phyloP scores from a whole-genome alignment of 805 yeast species.

The Teunomyces atbi region DNA sequence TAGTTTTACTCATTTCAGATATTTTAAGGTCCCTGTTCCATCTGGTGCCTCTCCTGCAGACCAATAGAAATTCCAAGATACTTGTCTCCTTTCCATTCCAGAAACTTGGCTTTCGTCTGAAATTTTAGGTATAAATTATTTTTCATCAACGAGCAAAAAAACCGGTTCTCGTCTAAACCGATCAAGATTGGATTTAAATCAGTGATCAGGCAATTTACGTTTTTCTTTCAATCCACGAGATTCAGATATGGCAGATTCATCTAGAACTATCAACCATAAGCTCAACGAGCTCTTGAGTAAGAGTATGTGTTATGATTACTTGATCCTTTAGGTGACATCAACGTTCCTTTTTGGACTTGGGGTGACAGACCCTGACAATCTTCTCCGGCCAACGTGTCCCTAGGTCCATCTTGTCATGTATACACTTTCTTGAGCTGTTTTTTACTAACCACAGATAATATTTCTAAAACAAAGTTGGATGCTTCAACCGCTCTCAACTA shows the following conservation, averaged over 20 bases:
- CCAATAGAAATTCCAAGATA: not conserved
- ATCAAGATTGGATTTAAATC: not conserved
- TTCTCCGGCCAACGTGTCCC: not conserved
- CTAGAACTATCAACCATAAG: conserved; percentile 43
- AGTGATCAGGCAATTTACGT: conserved; percentile 1
- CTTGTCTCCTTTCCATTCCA: not conserved
- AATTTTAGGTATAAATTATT: conserved; percentile 1
- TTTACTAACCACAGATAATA: conserved; percentile 20
- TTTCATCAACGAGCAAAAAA: not conserved
- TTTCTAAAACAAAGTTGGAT: conserved; percentile 31
- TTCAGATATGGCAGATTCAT: conserved; percentile 34
- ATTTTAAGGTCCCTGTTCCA: not conserved
- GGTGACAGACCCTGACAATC: not conserved
- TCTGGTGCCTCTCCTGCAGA: not conserved
- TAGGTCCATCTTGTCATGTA: not conserved
- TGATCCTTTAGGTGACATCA: not conserved
- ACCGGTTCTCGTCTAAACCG: not conserved
- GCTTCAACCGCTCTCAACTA: conserved; percentile 31
- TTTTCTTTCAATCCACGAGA: not conserved
- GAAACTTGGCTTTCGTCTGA: conserved; percentile 4
- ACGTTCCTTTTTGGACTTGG: not conserved
- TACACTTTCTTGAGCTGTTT: not conserved
- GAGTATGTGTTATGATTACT: conserved; percentile 18
- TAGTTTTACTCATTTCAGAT: not conserved
- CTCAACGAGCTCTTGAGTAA: conserved; percentile 43